These are phyloP conservation scores for Xylariaceae sp. DNA, from an alignment of 2,329 filamentous ascomycete genomes.

Conservation along the genomic window DNA sequence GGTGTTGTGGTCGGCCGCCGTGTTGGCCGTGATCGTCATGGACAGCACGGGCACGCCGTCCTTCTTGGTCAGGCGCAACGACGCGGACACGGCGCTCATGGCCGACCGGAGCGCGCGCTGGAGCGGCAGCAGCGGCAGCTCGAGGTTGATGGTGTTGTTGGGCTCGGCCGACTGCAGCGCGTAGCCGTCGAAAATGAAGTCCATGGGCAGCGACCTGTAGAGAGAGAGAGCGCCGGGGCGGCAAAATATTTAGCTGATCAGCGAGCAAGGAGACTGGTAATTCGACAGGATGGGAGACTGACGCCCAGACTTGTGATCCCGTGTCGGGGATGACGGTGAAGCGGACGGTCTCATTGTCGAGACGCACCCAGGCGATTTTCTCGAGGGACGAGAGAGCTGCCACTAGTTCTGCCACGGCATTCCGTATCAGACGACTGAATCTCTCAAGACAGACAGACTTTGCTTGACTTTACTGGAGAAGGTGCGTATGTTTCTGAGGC, in stretches of 20 bases:
- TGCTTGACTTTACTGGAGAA: slow-evolving; percentile 52
- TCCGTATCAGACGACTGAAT: slow-evolving; percentile 7
- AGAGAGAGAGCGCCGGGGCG: slow-evolving; percentile 11
- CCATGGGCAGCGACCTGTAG: slow-evolving; percentile 52
- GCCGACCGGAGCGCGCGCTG: slow-evolving; percentile 90
- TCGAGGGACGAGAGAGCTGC: slow-evolving; percentile 60
- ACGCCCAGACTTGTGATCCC: slow-evolving; percentile 95
- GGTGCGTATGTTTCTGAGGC: slow-evolving; percentile 58
- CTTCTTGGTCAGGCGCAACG: slow-evolving; percentile 87
- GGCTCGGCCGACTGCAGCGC: slow-evolving; percentile 75
- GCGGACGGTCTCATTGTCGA: slow-evolving; percentile 79
- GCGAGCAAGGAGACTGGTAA: too few species aligned
- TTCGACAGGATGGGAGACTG: slow-evolving; percentile 34
- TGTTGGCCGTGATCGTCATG: slow-evolving; percentile 79
- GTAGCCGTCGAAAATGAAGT: slow-evolving; percentile 83
- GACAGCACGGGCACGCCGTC: slow-evolving; percentile 79
- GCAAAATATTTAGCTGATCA: slow-evolving; percentile 6
- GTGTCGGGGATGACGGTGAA: slow-evolving; percentile 95
- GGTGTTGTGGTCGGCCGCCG: slow-evolving; percentile 44
- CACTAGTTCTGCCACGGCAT: slow-evolving; percentile 51
- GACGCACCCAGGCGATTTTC: slow-evolving; percentile 82
- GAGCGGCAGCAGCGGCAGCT: slow-evolving; percentile 80
- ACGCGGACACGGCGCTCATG: slow-evolving; percentile 69
- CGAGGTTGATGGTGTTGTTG: slow-evolving; percentile 89
- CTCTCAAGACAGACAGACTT: too few species aligned